Conservation (phyloP, 805 yeast genomes). For the Kodamaea kaohsiungensis region DNA sequence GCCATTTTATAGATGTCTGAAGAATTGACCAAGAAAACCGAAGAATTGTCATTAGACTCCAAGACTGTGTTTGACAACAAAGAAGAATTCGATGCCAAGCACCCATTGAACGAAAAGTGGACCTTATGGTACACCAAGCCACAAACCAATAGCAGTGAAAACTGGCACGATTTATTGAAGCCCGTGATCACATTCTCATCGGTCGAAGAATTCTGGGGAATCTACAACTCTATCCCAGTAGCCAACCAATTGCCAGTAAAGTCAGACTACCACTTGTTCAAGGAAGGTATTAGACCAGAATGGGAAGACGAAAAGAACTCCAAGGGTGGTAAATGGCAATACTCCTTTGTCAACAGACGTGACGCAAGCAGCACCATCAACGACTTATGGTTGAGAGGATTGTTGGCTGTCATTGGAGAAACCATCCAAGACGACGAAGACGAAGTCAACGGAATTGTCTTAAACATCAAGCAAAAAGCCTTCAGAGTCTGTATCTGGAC, state of each 20-base stretch:
- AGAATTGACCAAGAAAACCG: constrained; percentile 46
- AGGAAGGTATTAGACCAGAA: constrained; percentile 93
- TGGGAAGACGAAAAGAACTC: constrained; percentile 94
- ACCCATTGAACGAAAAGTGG: constrained; percentile 90
- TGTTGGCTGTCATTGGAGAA: constrained; percentile 92
- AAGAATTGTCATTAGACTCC: constrained; percentile 42
- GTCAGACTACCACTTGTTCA: constrained; percentile 94
- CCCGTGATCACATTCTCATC: constrained; percentile 89
- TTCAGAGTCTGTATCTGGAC: constrained; percentile 94
- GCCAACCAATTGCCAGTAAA: constrained; percentile 88
- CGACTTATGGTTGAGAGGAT: constrained; percentile 88
- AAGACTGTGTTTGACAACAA: constrained; percentile 59
- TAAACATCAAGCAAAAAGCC: constrained; percentile 80
- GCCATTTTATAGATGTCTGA: constrained; percentile 40
- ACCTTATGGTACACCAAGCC: constrained; percentile 98
- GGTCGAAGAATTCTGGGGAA: constrained; percentile 99
- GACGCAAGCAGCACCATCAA: constrained; percentile 65
- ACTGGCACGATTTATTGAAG: constrained; percentile 90
- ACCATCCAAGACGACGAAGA: constrained; percentile 81
- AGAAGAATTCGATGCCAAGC: constrained; percentile 73
- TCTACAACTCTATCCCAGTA: constrained; percentile 88
- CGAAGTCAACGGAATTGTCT: constrained; percentile 92
- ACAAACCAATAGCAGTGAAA: constrained; percentile 70
- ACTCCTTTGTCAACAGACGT: constrained; percentile 66
- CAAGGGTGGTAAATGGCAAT: constrained; percentile 91